Base-by-base conservation (phyloP, 495 filamentous ascomycete genomes). In the Friedmanniomyces endolithicus region DNA sequence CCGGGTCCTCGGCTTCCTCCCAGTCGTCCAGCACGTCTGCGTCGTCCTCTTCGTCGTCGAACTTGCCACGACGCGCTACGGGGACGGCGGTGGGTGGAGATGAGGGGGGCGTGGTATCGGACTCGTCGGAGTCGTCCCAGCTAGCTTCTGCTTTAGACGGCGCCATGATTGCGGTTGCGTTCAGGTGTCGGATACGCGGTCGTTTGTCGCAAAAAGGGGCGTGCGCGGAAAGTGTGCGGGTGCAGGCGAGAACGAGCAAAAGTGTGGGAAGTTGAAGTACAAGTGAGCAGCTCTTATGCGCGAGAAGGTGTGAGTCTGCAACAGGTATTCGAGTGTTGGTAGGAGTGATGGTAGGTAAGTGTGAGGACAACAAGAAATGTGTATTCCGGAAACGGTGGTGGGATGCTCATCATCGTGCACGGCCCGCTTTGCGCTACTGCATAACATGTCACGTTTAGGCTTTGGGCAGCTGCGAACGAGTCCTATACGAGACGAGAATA, bases 1-100 rank as follows among this genome's bases (percentile, higher is more conserved):
- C 94, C 48, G 87, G 94, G 73, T 99, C 94, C 64, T 96, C 92
- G 55, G 86, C 92, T 39, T 88, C 90, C 61, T 95, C 89, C 94
- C 94, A 99, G 20, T 88, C 90, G 44, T 99, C 94, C 55, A 96
- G 78, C 53, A 96, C 87, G 86, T 95, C 75, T 45, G 92, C 89
- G 1, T 84, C 81, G 31, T 81, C 87, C 68, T 94, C 90, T 65
- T 96, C 90, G 63, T 99, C 92, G 60, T 94, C 89, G 64, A 92
- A 96, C 68, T 87, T 88, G 66, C 77, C 69, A 61, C 83, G 78
- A 27, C 68, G 67, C 33, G 63, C 61, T 53, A 79, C 74, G 35
- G 75, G 71, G 41, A 73, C 39, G 8, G 52, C 76, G 22, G 76
- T 71, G 37, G 82, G 78, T 40, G 87, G 78, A 43, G 84, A 81